Percentiles rank a stretch among this genome's conserved stretches.
Conservation (phyloP, 345 rosid species). For the Mangifera indica region DNA sequence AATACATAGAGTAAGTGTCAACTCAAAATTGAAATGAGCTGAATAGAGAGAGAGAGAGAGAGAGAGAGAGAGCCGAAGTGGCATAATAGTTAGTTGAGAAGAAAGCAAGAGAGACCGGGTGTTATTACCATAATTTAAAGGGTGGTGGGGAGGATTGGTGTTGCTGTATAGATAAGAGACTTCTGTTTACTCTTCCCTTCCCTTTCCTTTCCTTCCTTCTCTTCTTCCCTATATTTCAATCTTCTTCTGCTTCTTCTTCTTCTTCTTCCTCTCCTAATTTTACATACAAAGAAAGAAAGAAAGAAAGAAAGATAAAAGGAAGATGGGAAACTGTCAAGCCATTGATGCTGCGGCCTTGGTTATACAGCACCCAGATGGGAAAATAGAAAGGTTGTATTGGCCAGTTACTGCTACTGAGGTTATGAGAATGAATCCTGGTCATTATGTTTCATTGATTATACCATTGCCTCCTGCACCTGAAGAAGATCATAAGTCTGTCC, state of each 20-base stretch:
- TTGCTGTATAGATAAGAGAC: slow-evolving; percentile 74
- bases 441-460: slow-evolving; percentile 87
- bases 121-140: slow-evolving; percentile 15
- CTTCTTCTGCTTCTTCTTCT: background rate
- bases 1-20: too few species aligned
- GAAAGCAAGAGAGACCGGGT: slow-evolving; percentile 20
- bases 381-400: slow-evolving; percentile 77
- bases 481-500: slow-evolving; percentile 37
- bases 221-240: slow-evolving; percentile 14
- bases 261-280: background rate
- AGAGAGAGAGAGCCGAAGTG: slow-evolving; percentile 11
- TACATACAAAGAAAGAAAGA: too few species aligned
- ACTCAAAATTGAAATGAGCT: too few species aligned
- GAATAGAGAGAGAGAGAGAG: too few species aligned
- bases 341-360: slow-evolving; percentile 94
- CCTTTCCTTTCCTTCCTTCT: background rate
- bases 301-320: slow-evolving; percentile 11
- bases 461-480: slow-evolving; percentile 66
- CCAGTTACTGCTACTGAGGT: slow-evolving; percentile 65
- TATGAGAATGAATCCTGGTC: slow-evolving; percentile 85
- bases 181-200: slow-evolving; percentile 28
- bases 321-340: slow-evolving; percentile 96
- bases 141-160: slow-evolving; percentile 27
- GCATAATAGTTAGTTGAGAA: slow-evolving; percentile 26
- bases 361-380: slow-evolving; percentile 85